Percentiles rank a stretch among this genome's conserved stretches.
Conservation (phyloP, 2,329 filamentous ascomycete species). For the Colletotrichum zoysiae region DNA sequence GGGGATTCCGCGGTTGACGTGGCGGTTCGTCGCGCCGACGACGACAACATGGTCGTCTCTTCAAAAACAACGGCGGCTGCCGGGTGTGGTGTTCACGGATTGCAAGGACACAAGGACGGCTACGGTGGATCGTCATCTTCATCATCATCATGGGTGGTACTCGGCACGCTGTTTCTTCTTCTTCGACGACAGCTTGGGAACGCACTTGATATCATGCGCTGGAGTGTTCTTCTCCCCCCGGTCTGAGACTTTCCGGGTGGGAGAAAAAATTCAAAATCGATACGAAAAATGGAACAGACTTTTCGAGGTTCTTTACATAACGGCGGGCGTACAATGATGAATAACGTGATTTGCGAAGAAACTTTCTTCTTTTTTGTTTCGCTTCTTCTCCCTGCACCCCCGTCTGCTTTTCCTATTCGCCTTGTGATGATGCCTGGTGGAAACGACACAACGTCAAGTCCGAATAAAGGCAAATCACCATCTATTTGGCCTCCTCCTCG, state of each 20-base stretch:
- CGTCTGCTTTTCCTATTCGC: not conserved
- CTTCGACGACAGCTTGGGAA: constrained; percentile 34
- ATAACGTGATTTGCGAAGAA: constrained; percentile 40
- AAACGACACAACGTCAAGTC: not conserved
- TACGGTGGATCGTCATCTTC: constrained; percentile 23
- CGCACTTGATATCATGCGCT: constrained; percentile 41
- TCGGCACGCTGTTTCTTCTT: constrained; percentile 35
- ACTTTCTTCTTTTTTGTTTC: not conserved
- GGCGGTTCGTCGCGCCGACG: constrained; percentile 20
- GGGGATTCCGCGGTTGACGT: constrained; percentile 19
- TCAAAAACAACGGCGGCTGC: constrained; percentile 18
- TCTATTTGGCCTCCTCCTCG: not conserved
- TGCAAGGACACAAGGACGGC: constrained; percentile 33
- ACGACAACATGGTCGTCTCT: constrained; percentile 8
- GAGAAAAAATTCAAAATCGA: constrained; percentile 35
- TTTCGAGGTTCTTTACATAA: constrained; percentile 37
- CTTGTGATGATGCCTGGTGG: not conserved
- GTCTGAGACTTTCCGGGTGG: constrained; percentile 29
- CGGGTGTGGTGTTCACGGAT: constrained; percentile 26
- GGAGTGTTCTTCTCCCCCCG: constrained; percentile 39
- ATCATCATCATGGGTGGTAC: constrained; percentile 34
- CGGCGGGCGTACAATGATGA: constrained; percentile 39
- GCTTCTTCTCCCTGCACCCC: not conserved
- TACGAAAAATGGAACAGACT: constrained; percentile 42
- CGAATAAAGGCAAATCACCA: not conserved